phyloP scores from a whole-genome alignment of 2,329 filamentous ascomycete species.

The Elsinoe necatrix region DNA sequence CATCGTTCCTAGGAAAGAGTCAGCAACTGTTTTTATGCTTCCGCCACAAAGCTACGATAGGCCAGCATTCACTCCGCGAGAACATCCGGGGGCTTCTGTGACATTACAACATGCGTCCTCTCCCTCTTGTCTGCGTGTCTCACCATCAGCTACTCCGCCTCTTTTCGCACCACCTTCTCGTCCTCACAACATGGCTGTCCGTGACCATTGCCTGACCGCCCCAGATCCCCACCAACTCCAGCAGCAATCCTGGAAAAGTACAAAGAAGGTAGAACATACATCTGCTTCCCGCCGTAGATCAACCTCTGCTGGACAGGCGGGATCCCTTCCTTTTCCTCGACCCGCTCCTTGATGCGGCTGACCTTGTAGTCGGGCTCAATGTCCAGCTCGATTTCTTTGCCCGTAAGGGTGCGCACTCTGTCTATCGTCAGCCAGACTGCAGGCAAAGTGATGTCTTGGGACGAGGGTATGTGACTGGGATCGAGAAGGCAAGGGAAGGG shows the following conservation, averaged over 20 bases:
- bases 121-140: too few relatives aligned
- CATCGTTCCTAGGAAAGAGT: conserved; percentile 64
- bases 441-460: not conserved
- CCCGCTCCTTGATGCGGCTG: conserved; percentile 93
- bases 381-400: conserved; percentile 97
- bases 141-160: too few relatives aligned
- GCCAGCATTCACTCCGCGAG: not conserved
- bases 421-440: conserved; percentile 1
- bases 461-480: too few relatives aligned
- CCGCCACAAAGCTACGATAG: not conserved
- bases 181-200: too few relatives aligned
- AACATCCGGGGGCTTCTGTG: too few relatives aligned
- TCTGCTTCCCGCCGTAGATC: conserved; percentile 96
- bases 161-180: too few relatives aligned
- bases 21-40: not conserved
- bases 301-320: conserved; percentile 92
- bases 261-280: conserved; percentile 54
- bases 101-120: too few relatives aligned
- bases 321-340: conserved; percentile 98
- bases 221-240: too few relatives aligned
- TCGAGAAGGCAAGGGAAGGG: too few relatives aligned
- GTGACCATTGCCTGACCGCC: too few relatives aligned
- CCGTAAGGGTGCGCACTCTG: conserved; percentile 94
- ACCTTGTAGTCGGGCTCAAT: conserved; percentile 95
- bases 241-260: not conserved